Conservation (phyloP, 2,329 filamentous ascomycete genomes). For the Beauveria caledonica region DNA sequence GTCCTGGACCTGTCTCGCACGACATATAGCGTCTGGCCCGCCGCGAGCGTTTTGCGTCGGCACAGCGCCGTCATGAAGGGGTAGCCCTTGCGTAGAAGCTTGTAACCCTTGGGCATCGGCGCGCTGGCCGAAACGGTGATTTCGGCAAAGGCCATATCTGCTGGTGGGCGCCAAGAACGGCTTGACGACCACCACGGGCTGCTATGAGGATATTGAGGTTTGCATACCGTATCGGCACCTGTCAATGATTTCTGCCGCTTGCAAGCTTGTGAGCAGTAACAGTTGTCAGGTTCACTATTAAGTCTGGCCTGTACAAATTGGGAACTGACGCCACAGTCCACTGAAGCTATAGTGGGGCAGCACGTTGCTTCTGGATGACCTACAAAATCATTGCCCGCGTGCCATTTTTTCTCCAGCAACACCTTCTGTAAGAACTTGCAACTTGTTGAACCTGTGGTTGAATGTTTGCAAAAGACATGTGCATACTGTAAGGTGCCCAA, state of each 20-base stretch:
- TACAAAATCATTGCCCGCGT: too few species aligned
- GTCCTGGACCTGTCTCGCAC: conserved; percentile 21
- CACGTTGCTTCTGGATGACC: too few species aligned
- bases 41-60: conserved; percentile 28
- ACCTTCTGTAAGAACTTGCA: too few species aligned
- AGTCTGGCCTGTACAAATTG: too few species aligned
- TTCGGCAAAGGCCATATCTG: conserved; percentile 12
- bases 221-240: neutral
- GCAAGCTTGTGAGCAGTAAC: neutral
- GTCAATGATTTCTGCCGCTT: neutral
- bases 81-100: conserved; percentile 34
- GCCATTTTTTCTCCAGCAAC: too few species aligned
- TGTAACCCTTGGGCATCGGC: conserved; percentile 31
- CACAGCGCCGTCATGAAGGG: conserved; percentile 34
- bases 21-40: conserved; percentile 26
- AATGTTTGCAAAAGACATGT: too few species aligned
- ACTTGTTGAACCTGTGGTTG: too few species aligned
- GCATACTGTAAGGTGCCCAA: too few species aligned
- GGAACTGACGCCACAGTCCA: too few species aligned
- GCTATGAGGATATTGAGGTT: neutral
- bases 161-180: neutral
- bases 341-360: too few species aligned
- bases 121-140: conserved; percentile 17
- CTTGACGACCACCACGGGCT: neutral
- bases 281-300: neutral